These are phyloP conservation scores for Komagataella kurtzmanii DNA, from an alignment of 805 yeast genomes.

Conservation along the genomic window DNA sequence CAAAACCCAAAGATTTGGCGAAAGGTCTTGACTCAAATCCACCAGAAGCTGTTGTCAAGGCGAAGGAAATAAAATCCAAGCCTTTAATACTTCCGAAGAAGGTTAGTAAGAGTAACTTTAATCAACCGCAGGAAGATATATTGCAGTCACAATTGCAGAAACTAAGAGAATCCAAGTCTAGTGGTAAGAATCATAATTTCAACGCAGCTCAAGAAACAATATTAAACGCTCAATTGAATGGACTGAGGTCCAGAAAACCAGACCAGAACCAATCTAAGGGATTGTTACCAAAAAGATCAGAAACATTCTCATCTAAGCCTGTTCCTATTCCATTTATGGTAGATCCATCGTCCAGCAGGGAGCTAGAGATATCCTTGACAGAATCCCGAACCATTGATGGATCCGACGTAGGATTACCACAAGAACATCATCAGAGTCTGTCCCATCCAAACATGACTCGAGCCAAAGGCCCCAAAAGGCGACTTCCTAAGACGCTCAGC, in stretches of 20 bases:
- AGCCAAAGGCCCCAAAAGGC: constrained; percentile 38
- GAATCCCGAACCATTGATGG: constrained; percentile 6
- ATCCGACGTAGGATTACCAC: background rate
- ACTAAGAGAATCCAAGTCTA: background rate
- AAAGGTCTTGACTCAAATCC: constrained; percentile 7
- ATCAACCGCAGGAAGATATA: constrained; percentile 1
- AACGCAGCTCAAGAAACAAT: background rate
- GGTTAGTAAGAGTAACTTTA: constrained; percentile 1
- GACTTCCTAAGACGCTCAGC: constrained; percentile 22
- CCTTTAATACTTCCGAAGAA: background rate
- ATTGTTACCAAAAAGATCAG: background rate
- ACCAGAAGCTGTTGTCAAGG: constrained; percentile 16
- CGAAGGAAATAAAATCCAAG: constrained; percentile 7
- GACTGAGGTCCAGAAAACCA: background rate
- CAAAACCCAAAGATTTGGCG: constrained; percentile 8
- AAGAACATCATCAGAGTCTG: constrained; percentile 13
- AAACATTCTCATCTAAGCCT: background rate
- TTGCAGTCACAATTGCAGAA: constrained; percentile 3
- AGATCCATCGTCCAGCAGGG: background rate
- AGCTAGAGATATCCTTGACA: background rate
- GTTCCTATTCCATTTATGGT: constrained; percentile 4
- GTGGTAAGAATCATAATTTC: background rate
- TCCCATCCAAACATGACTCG: constrained; percentile 32
- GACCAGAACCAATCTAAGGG: background rate
- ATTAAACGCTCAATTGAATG: background rate